Base-by-base conservation (phyloP, 805 yeast species). In the Phaffomyces thermotolerans region DNA sequence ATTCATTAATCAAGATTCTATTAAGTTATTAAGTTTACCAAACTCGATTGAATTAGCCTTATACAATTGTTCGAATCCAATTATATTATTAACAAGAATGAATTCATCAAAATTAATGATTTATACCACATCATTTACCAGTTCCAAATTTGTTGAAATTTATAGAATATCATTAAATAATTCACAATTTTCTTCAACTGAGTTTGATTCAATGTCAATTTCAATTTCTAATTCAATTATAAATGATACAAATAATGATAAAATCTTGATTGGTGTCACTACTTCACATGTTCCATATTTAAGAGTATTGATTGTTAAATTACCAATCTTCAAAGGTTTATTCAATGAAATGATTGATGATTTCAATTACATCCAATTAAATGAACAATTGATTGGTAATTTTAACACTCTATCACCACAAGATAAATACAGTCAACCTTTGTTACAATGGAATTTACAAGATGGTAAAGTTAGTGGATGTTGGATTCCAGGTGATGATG, bases 271-370 rank as follows among this genome's bases (percentile, higher is more conserved):
- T 14, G 78, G 81, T 0, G 72, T 84, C 8, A 87, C 80, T 0
- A 87, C 96, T 0, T 79, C 89, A 1, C 91, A 86, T 53, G 72
- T 75, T 13, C 96, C 96, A 4, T 83, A 70, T 53, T 77, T 84
- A 85, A 62, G 95, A 50, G 50, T 84, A 12, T 71, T 87, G 2
- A 59, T 84, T 0, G 69, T 79, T 0, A 58, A 66, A 27, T 48
- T 79, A n/a, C 76, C 79, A 6, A 43, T 43, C 18, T 27, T 49
- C 3, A 35, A 41, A 15, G 40, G 43, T n/a, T 8, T 25, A 17
- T 10, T 5, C 29, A 9, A 10, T 13, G 10, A 27, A 9, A 2
- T 27, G 13, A 10, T 13, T 10, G 13, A 27, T 8, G 29, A 27
- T 27, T 27, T 27, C 4, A 13, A 9, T 7, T 27, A 27, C 29